Evolutionary conservation across 1,139 yeast species (phyloP).

Genomic region (Magnusiomyces sp.): DNA sequence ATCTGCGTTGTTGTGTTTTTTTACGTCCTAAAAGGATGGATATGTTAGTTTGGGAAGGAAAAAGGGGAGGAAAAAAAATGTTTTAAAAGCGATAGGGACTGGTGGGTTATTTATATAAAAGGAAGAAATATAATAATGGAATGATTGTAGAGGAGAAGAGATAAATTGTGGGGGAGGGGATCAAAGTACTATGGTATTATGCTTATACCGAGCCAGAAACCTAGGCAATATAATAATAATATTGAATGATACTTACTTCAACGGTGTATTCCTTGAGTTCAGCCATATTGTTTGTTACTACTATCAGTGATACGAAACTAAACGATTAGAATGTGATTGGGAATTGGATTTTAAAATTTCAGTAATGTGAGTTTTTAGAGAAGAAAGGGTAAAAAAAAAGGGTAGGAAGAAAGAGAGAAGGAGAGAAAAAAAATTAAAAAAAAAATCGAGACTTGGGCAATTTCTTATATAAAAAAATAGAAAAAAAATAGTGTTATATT

Average conservation of each 20-base stretch:
- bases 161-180: neutral
- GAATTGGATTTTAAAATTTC: neutral
- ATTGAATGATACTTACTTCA: constrained; percentile 6
- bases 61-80: neutral
- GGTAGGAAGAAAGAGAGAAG: neutral
- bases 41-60: constrained; percentile 1
- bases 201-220: neutral
- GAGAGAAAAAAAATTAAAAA: neutral
- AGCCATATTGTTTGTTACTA: constrained; percentile 2
- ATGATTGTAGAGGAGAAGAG: no score
- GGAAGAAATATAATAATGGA: neutral
- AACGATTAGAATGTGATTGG: neutral
- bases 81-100: neutral
- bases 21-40: constrained; percentile 45
- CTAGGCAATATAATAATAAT: neutral
- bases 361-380: neutral
- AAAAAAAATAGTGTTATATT: no score
- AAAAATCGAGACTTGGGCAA: neutral
- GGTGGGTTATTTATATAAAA: neutral
- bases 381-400: neutral
- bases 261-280: constrained; percentile 10
- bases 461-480: no score
- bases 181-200: no score
- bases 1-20: constrained; percentile 66
- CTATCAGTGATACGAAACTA: neutral